A percentile compares a stretch with the other conserved stretches of the same genome.
These are phyloP conservation scores for Phialemonium atrogriseum DNA, from an alignment of 2,329 filamentous ascomycete genomes.

Conservation along the genomic window DNA sequence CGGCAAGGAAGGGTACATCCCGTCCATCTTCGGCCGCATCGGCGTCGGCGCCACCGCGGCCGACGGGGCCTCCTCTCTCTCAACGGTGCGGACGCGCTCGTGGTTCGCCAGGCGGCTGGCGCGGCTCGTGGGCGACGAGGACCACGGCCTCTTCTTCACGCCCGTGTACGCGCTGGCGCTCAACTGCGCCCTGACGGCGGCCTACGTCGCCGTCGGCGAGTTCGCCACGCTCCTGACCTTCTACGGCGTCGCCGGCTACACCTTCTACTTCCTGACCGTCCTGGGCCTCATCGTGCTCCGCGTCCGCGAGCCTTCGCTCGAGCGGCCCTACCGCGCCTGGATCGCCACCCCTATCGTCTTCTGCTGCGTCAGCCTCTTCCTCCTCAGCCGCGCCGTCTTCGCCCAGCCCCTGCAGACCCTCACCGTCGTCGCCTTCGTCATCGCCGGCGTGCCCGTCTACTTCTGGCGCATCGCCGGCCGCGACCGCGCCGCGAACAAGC, in stretches of 20 bases:
- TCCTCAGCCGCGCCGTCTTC: conserved; percentile 82
- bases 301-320: conserved; percentile 77
- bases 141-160: conserved; percentile 79
- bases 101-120: conserved; percentile 53
- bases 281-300: conserved; percentile 86
- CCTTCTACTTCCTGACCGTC: conserved; percentile 94
- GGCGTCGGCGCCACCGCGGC: conserved; percentile 48
- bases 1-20: conserved; percentile 91
- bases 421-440: conserved; percentile 77
- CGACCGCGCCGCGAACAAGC: conserved; percentile 41
- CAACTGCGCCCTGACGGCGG: conserved; percentile 64
- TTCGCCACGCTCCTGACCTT: conserved; percentile 91
- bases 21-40: conserved; percentile 72
- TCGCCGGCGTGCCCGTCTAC: conserved; percentile 78
- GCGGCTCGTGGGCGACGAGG: conserved; percentile 63
- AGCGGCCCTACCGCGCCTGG: conserved; percentile 92
- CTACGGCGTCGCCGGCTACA: conserved; percentile 94
- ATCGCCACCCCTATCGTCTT: conserved; percentile 96
- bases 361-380: conserved; percentile 91
- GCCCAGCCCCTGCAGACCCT: conserved; percentile 85
- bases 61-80: conserved; percentile 27
- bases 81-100: conserved; percentile 39
- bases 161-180: conserved; percentile 87
- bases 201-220: conserved; percentile 80
- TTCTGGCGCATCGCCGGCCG: conserved; percentile 71